Evolutionary conservation across 129 eudicot species (phyloP), one percentile per base, ranked within the genome.

Genomic region (Escallonia herrerae): DNA sequence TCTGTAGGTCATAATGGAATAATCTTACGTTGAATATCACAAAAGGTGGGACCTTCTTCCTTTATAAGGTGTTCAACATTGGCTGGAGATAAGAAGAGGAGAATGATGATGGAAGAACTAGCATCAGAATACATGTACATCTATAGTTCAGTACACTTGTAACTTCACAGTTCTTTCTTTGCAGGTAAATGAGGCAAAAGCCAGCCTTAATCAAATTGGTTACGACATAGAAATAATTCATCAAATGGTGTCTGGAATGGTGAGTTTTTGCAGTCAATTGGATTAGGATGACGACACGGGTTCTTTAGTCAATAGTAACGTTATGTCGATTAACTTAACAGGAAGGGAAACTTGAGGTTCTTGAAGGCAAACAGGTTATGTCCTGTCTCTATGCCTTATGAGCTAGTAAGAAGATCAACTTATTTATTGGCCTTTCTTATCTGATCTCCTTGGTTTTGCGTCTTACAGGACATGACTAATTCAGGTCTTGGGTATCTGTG

Each of bases 321-420:
- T 5, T 48, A 33, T 15, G 63, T 33, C 73, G 41, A 52, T 60
- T 54, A 48, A 60, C 33, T 62, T 58, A 40, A 68, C 91, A 90
- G 97, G 97, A 90, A 79, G 97, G 97, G n/a, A 87, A 90, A 67
- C 72, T 90, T 60, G 95, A 87, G 49, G 87, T 86, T 67, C 80
- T 90, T 49, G 95, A 90, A 77, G 81, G 87, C 85, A 90, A 84
- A 69, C 97, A 90, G 91, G 97, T 82, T n/a, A 37, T 15, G 4
- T 15, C 43, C 9, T 65, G 52, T 40, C 13, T 52, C 8, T 48
- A 47, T 64, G 47, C 5, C 15, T 38, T 15, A 40, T 53, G 3
- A 3, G 3, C 6, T 8, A 40, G 39, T 40, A 11, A 59, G 40
- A 39, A 9, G 7, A 39, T 37, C 39, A 15, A 46, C 3, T 0